Evolutionary conservation across 148 eudicot genomes (phyloP).

Genomic region (Vaccinium vitisidaea): DNA sequence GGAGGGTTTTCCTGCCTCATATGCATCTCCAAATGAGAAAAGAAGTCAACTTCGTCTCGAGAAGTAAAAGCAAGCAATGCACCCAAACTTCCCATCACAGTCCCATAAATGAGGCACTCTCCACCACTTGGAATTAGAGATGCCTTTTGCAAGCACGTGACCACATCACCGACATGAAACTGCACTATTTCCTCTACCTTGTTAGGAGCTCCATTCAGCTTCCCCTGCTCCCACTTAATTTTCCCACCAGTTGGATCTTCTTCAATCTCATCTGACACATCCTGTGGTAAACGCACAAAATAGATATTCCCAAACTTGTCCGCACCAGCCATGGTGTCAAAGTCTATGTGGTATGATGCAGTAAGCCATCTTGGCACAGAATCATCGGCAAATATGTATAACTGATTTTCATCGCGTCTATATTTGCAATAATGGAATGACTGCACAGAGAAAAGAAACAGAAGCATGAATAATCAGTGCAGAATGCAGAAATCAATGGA

Average conservation of each 20-base stretch:
- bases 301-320: conserved; percentile 96
- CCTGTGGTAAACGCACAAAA: conserved; percentile 91
- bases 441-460: conserved; percentile 39
- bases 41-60: conserved; percentile 97
- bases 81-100: conserved; percentile 99
- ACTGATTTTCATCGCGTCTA: conserved; percentile 94
- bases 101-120: conserved; percentile 87
- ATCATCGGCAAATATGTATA: conserved; percentile 95
- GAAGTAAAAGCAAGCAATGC: conserved; percentile 91
- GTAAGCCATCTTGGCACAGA: conserved; percentile 96
- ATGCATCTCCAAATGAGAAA: conserved; percentile 99
- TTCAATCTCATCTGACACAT: conserved; percentile 97
- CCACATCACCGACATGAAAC: conserved; percentile 95
- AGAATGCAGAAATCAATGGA: conserved; percentile 7
- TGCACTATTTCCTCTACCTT: conserved; percentile 97
- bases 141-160: conserved; percentile 90
- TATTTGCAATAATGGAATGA: conserved; percentile 98
- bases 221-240: conserved; percentile 96
- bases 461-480: conserved; percentile 12
- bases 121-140: conserved; percentile 92
- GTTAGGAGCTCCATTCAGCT: conserved; percentile 94
- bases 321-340: conserved; percentile 97
- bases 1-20: conserved; percentile 98
- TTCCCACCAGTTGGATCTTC: conserved; percentile 99
- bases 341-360: conserved; percentile 86